Evolutionary conservation across 768 basidiomycete species (phyloP).

Genomic region (Russula sp.): DNA sequence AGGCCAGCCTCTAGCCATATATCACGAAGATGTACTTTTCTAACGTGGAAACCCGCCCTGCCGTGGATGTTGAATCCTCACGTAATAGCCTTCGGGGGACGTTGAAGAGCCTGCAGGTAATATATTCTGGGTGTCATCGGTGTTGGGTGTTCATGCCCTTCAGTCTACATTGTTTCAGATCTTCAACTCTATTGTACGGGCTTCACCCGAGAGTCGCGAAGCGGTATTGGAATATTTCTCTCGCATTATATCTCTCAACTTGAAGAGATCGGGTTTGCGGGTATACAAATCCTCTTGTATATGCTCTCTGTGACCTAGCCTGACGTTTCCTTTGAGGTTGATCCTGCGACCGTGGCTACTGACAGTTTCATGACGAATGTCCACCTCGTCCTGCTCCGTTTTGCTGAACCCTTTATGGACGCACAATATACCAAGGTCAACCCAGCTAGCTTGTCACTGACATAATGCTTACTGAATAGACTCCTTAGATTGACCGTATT

Average conservation of each 20-base stretch:
- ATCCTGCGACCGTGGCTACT: slow-evolving; percentile 75
- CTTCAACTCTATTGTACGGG: slow-evolving; percentile 82
- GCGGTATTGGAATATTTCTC: slow-evolving; percentile 79
- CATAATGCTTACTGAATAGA: background rate
- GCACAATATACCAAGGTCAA: slow-evolving; percentile 77
- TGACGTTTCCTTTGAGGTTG: slow-evolving; percentile 45
- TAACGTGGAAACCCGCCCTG: slow-evolving; percentile 67
- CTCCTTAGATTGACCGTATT: slow-evolving; percentile 75
- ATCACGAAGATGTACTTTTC: slow-evolving; percentile 80
- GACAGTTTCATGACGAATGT: slow-evolving; percentile 93
- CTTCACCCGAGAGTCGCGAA: slow-evolving; percentile 71
- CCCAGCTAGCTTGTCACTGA: background rate
- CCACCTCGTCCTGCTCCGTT: slow-evolving; percentile 70
- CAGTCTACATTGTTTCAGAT: slow-evolving; percentile 73
- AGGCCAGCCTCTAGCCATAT: slow-evolving; percentile 45
- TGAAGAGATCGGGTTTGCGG: slow-evolving; percentile 87
- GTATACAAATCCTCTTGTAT: slow-evolving; percentile 31
- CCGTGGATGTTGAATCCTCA: slow-evolving; percentile 73
- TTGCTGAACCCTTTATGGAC: slow-evolving; percentile 95
- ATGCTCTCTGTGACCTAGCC: background rate
- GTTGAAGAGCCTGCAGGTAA: slow-evolving; percentile 74
- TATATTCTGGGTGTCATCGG: background rate
- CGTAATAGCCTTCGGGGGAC: slow-evolving; percentile 82
- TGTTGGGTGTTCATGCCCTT: slow-evolving; percentile 25
- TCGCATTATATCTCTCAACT: slow-evolving; percentile 64